A percentile compares a stretch with the other conserved stretches of the same genome.
These are phyloP conservation scores for Trichosphaerium sp. DNA, from an alignment of 78 protist species.

Conservation along the genomic window DNA sequence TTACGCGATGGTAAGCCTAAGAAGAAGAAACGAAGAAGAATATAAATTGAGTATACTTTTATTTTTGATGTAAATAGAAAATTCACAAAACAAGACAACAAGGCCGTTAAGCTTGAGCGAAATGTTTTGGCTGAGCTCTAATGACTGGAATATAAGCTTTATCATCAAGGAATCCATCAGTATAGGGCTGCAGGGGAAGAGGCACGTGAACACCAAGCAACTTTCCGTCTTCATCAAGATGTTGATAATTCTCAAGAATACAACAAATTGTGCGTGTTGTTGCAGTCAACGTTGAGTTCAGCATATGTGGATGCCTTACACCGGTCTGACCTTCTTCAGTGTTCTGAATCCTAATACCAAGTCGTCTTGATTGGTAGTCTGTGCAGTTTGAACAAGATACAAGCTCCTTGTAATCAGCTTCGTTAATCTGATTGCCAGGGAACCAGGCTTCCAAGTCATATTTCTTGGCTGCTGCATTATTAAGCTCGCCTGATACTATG, in stretches of 20 bases:
- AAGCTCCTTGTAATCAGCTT: slow-evolving; percentile 87
- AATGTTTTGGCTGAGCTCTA: too few species aligned
- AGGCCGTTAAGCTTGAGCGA: too few species aligned
- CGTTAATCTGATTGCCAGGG: slow-evolving; percentile 83
- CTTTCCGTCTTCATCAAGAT: too few species aligned
- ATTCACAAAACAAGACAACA: too few species aligned
- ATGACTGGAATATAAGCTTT: too few species aligned
- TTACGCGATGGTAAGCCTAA: too few species aligned
- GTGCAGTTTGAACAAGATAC: slow-evolving; percentile 99
- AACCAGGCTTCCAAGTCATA: slow-evolving; percentile 99
- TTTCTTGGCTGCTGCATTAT: slow-evolving; percentile 99
- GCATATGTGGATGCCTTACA: slow-evolving; percentile 91
- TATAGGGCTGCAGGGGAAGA: too few species aligned
- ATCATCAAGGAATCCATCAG: too few species aligned
- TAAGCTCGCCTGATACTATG: slow-evolving; percentile 94
- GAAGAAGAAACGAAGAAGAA: too few species aligned
- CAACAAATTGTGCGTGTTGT: slow-evolving; percentile 95
- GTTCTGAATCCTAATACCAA: slow-evolving; percentile 65
- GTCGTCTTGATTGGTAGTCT: slow-evolving; percentile 93
- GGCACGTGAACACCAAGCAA: too few species aligned
- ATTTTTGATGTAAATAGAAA: too few species aligned
- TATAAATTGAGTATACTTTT: too few species aligned
- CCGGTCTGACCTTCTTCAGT: slow-evolving; percentile 2
- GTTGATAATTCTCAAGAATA: slow-evolving; percentile 96
- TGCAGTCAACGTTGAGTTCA: slow-evolving; percentile 97